Evolutionary conservation across 2,329 filamentous ascomycete genomes (phyloP).

Genomic region (Hypoxylon sp.): DNA sequence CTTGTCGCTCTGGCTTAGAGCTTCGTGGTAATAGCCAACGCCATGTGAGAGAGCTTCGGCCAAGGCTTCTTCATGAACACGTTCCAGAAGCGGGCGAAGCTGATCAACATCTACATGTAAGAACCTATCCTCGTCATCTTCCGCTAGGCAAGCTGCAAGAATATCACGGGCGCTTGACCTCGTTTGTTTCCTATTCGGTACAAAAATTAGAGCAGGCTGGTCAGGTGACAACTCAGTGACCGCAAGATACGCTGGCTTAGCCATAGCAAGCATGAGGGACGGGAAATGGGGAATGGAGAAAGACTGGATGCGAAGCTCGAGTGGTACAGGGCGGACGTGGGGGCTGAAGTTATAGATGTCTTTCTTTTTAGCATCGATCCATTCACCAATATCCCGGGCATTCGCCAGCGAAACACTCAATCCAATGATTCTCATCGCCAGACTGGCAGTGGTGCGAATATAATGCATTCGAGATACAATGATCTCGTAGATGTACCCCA

Average conservation of each 20-base stretch:
- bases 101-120: slow-evolving; percentile 87
- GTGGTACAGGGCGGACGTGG: slow-evolving; percentile 86
- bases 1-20: slow-evolving; percentile 88
- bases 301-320: slow-evolving; percentile 95
- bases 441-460: slow-evolving; percentile 89
- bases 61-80: slow-evolving; percentile 87
- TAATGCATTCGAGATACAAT: slow-evolving; percentile 99
- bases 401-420: slow-evolving; percentile 94
- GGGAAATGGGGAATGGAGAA: slow-evolving; percentile 98
- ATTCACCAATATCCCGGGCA: slow-evolving; percentile 93
- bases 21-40: slow-evolving; percentile 97
- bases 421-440: slow-evolving; percentile 87
- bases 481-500: slow-evolving; percentile 93
- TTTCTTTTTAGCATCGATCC: slow-evolving; percentile 98
- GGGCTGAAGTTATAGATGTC: slow-evolving; percentile 99
- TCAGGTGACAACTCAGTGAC: slow-evolving; percentile 90
- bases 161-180: slow-evolving; percentile 89
- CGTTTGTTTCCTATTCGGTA: slow-evolving; percentile 93
- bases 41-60: slow-evolving; percentile 93
- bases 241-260: slow-evolving; percentile 90
- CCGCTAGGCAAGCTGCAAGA: slow-evolving; percentile 86
- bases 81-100: slow-evolving; percentile 83
- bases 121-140: slow-evolving; percentile 95
- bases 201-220: slow-evolving; percentile 92
- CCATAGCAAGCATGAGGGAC: slow-evolving; percentile 98